A percentile compares a stretch with the other conserved stretches of the same genome.
Conservation (phyloP, 1,284 basidiomycete genomes). For the Anthracocystis setariae region DNA sequence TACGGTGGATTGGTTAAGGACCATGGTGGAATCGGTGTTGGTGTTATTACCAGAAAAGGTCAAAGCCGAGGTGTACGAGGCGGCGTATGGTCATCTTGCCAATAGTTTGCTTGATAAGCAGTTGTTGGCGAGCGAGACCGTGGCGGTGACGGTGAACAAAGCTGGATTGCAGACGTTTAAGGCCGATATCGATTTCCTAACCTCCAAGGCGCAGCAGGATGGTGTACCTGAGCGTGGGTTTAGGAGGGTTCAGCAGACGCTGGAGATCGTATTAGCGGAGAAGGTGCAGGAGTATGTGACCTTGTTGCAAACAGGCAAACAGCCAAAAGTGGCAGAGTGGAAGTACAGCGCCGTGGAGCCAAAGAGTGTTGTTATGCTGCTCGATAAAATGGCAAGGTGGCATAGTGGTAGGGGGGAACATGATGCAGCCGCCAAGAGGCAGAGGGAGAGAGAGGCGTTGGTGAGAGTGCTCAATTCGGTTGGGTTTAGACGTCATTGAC, state of each 20-base stretch:
- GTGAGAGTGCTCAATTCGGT: conserved; percentile 1
- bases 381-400: conserved; percentile 35
- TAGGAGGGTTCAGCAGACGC: conserved; percentile 72
- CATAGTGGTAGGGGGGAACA: background rate
- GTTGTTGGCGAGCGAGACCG: conserved; percentile 35
- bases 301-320: conserved; percentile 14
- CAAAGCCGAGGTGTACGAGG: conserved; percentile 87
- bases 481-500: background rate
- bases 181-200: conserved; percentile 50
- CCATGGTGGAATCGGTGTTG: conserved; percentile 91
- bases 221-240: conserved; percentile 7
- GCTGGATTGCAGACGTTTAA: conserved; percentile 22
- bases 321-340: background rate
- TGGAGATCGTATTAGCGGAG: conserved; percentile 81
- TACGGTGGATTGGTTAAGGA: conserved; percentile 93
- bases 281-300: conserved; percentile 80
- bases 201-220: conserved; percentile 35
- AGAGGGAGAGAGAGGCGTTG: conserved; percentile 10
- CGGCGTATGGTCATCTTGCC: conserved; percentile 85
- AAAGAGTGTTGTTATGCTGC: conserved; percentile 20
- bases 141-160: conserved; percentile 10
- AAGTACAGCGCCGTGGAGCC: conserved; percentile 20
- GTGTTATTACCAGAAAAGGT: conserved; percentile 79
- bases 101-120: conserved; percentile 80
- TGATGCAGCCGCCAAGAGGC: conserved; percentile 14